These are phyloP conservation scores for Wilcoxina mikolae DNA, from an alignment of 495 filamentous ascomycete species.

Conservation along the genomic window DNA sequence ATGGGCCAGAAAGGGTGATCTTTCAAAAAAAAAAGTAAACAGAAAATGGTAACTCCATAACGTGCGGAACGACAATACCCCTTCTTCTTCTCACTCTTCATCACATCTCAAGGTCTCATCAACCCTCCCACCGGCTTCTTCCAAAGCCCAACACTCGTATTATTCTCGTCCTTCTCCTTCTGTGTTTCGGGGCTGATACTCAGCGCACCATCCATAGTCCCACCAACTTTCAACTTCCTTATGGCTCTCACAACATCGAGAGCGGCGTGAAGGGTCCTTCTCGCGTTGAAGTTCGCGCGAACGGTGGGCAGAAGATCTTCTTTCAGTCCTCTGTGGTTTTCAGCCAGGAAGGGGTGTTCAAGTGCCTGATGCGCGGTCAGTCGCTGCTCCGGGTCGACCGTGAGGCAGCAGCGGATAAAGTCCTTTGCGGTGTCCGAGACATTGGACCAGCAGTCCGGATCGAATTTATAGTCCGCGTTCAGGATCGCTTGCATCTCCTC, in stretches of 20 bases:
- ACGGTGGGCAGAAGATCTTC: conserved; percentile 78
- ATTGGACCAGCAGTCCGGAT: conserved; percentile 94
- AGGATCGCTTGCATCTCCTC: conserved; percentile 99
- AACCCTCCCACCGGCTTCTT: conserved; percentile 28
- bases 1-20: too few species aligned
- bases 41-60: too few species aligned
- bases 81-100: too few species aligned
- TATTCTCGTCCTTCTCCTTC: conserved; percentile 34
- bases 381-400: conserved; percentile 67
- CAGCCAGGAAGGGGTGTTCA: conserved; percentile 69
- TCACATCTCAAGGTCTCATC: conserved; percentile 26
- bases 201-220: conserved; percentile 66
- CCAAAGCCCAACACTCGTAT: conserved; percentile 25
- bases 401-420: conserved; percentile 73
- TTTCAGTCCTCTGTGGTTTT: conserved; percentile 31
- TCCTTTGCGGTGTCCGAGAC: conserved; percentile 54
- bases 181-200: conserved; percentile 48
- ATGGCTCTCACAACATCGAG: conserved; percentile 98
- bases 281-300: conserved; percentile 98
- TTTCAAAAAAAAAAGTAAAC: too few species aligned
- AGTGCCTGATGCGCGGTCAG: conserved; percentile 94
- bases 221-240: conserved; percentile 76
- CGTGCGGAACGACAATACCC: too few species aligned
- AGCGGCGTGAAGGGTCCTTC: conserved; percentile 82
- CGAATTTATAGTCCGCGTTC: conserved; percentile 88